These are phyloP conservation scores for Brachypodium distachyon DNA, from an alignment of 202 grass and related monocot genomes.

Conservation along the genomic window DNA sequence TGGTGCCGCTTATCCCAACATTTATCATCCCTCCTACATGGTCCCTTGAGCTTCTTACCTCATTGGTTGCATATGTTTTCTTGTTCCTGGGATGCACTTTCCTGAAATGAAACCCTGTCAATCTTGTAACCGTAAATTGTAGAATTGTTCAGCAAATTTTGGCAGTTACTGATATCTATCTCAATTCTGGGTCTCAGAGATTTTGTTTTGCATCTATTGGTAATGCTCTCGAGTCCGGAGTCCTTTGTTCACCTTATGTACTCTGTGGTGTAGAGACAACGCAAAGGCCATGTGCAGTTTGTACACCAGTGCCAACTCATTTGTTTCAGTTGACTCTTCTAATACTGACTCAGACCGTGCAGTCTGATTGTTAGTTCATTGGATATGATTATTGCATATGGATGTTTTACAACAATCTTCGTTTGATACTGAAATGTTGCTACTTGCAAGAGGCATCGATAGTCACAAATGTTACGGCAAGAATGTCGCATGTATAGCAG, in stretches of 20 bases:
- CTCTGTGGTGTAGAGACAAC: not conserved
- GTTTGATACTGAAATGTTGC: too few species aligned
- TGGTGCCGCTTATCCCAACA: constrained; percentile 70
- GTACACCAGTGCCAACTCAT: not conserved
- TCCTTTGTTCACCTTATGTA: not conserved
- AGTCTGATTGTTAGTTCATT: not conserved
- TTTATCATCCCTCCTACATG: constrained; percentile 76
- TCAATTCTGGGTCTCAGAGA: not conserved
- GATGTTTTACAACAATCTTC: too few species aligned
- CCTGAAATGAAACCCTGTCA: constrained; percentile 48
- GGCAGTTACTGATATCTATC: constrained; percentile 12
- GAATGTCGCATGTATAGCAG: too few species aligned
- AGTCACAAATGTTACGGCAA: not conserved
- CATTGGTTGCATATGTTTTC: constrained; percentile 78
- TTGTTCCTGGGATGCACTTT: constrained; percentile 76
- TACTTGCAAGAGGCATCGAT: not conserved
- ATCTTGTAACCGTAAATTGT: constrained; percentile 17
- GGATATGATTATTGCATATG: not conserved
- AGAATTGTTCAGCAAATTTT: not conserved
- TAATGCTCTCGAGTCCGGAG: not conserved
- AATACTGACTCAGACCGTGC: not conserved
- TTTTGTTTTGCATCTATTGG: not conserved
- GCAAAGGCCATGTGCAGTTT: not conserved
- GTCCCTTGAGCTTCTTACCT: constrained; percentile 91
- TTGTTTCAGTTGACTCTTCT: not conserved